Base-by-base conservation (phyloP, 2,329 filamentous ascomycete genomes). In the Cytospora piceicola region DNA sequence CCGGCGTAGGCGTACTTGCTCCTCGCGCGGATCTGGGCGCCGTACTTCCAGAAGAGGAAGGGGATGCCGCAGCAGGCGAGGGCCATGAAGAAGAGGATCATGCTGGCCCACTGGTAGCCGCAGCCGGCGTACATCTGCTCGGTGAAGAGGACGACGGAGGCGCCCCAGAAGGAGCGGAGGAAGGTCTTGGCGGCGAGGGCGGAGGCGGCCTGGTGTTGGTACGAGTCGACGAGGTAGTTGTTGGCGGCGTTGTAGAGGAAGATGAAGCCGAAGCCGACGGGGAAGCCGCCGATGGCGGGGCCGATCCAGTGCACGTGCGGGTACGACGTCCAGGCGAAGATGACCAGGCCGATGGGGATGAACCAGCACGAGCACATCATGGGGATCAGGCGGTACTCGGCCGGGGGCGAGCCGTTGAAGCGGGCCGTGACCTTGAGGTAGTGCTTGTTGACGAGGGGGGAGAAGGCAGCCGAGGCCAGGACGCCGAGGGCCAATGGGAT, bases 171-270 rank as follows among this genome's bases (percentile, higher is more conserved):
- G 20, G 86, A 90, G 29, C 91, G 85, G 66, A 94, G 81, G 73
- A 88, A 94, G 0, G 91, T 94, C 82, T 94, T 94, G 49, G 91
- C 91, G 0, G 92, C 92, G 3, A 94, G 84, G 0, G 91, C 91
- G 0, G 90, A 93, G 1, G 92, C 92, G 0, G 92, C 92, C 77
- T 94, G 91, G 77, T 86, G 83, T 76, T 86, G 83, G 78, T 86
- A 87, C 20, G 83, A 83, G 75, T 87, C 84, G 74, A 87, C 84
- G 32, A 91, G 83, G 78, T 91, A 91, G 79, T 91, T 91, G 77
- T 91, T 91, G 71, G 88, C 88, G 12, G 89, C 83, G 79, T 93
- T 93, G 81, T 93, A 94, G 29, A 94, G 81, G 81, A 93, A 93
- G 76, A 93, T 92, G 79, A 93, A 92, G 66, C 91, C 91, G 72